These are phyloP conservation scores for Achaetomium macrosporum DNA, from an alignment of 2,329 filamentous ascomycete species.

Conservation along the genomic window DNA sequence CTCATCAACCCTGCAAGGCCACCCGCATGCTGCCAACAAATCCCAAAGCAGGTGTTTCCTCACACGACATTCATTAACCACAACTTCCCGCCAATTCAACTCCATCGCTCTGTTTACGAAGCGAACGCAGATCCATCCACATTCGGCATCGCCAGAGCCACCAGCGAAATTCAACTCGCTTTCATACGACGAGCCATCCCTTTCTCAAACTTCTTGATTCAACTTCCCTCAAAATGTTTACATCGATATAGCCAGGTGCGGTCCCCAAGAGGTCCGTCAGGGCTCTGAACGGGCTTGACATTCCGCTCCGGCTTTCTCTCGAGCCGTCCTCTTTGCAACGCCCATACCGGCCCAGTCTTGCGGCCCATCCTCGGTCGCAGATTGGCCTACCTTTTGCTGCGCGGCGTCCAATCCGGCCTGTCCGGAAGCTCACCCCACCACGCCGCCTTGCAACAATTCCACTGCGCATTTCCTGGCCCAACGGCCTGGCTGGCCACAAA, in stretches of 20 bases:
- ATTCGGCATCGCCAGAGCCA: background rate
- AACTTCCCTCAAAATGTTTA: background rate
- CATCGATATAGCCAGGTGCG: background rate
- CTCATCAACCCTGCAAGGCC: no score
- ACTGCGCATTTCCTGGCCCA: background rate
- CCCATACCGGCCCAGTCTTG: no score
- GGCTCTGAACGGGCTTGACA: background rate
- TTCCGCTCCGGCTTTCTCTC: background rate
- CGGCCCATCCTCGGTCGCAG: slow-evolving; percentile 1
- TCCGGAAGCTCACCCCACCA: slow-evolving; percentile 5
- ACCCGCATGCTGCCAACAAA: no score
- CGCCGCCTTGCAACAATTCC: background rate
- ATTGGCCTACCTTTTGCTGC: slow-evolving; percentile 4
- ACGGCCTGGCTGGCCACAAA: background rate
- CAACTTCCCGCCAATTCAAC: background rate
- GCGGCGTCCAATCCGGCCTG: slow-evolving; percentile 7
- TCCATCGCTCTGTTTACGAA: background rate
- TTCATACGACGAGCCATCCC: background rate
- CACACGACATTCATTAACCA: no score
- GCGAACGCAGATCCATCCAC: background rate
- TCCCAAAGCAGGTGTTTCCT: no score
- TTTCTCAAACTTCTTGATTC: background rate
- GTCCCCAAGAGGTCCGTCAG: slow-evolving; percentile 1
- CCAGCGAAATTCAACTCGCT: background rate
- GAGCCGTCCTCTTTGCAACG: background rate